Conservation (phyloP, 169 alveolate species). For the Eimeria tenella region DNA sequence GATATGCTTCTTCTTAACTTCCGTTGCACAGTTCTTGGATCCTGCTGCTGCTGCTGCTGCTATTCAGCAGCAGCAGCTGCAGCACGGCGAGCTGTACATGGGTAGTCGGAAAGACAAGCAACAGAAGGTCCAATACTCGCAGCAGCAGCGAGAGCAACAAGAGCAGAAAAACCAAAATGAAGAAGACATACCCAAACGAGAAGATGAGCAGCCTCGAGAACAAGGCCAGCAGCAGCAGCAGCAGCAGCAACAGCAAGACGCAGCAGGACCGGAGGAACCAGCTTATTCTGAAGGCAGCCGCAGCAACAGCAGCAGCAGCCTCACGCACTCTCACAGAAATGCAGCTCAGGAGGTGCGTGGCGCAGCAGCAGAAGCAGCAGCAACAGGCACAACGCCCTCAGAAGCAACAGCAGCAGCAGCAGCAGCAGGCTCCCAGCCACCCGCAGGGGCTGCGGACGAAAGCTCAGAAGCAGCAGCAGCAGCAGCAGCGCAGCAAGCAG, state of each 20-base stretch:
- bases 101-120: neutral
- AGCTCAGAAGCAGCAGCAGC: neutral
- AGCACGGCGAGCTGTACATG: constrained; percentile 2
- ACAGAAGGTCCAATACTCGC: neutral
- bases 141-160: constrained; percentile 1
- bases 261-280: neutral
- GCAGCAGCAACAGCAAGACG: constrained; percentile 33
- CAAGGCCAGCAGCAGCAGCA: neutral
- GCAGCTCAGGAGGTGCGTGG: neutral
- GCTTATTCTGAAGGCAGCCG: neutral
- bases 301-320: constrained; percentile 54
- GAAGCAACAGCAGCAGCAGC: neutral
- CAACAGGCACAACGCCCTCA: neutral
- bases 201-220: neutral
- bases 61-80: constrained; percentile 32
- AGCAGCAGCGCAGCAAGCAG: no score
- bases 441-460: neutral
- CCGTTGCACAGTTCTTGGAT: constrained; percentile 2
- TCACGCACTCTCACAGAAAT: neutral
- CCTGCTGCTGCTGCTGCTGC: constrained; percentile 24
- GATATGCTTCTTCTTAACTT: neutral
- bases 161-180: neutral
- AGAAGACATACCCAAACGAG: neutral
- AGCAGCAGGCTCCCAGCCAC: neutral
- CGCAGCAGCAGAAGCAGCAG: constrained; percentile 1